Conservation (phyloP, 108 stramenopile species). For the Bacterosira constricta region DNA sequence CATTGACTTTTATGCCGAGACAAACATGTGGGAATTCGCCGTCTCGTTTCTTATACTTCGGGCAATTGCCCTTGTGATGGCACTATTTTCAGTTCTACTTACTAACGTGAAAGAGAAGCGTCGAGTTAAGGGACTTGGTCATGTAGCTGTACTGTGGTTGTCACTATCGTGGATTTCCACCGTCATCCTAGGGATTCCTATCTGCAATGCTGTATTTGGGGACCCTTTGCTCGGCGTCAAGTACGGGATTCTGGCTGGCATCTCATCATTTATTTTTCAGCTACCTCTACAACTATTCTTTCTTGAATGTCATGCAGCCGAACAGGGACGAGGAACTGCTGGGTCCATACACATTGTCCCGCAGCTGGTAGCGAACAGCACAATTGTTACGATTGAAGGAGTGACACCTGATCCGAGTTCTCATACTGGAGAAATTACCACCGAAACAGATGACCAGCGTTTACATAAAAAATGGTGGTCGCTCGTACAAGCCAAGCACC, state of each 20-base stretch:
- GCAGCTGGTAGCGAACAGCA: background rate
- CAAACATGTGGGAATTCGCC: conserved; percentile 43
- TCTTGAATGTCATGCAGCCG: conserved; percentile 40
- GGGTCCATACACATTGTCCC: background rate
- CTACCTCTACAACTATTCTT: conserved; percentile 51
- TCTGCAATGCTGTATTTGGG: conserved; percentile 38
- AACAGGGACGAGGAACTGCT: background rate
- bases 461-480: background rate
- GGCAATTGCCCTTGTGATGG: conserved; percentile 24
- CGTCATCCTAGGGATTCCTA: conserved; percentile 47
- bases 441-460: background rate
- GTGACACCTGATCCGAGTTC: background rate
- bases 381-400: background rate
- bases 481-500: background rate
- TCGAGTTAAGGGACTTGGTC: conserved; percentile 8
- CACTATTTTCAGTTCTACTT: conserved; percentile 6
- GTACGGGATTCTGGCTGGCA: conserved; percentile 47
- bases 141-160: conserved; percentile 48
- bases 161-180: conserved; percentile 50
- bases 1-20: conserved; percentile 52
- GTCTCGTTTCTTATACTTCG: conserved; percentile 44
- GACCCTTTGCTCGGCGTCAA: conserved; percentile 19
- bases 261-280: conserved; percentile 54
- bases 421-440: background rate
- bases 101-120: background rate